A percentile compares a stretch with the other conserved stretches of the same genome.
Evolutionary conservation across 2,329 filamentous ascomycete genomes (phyloP).

Genomic region (Pyrenophora graminea): DNA sequence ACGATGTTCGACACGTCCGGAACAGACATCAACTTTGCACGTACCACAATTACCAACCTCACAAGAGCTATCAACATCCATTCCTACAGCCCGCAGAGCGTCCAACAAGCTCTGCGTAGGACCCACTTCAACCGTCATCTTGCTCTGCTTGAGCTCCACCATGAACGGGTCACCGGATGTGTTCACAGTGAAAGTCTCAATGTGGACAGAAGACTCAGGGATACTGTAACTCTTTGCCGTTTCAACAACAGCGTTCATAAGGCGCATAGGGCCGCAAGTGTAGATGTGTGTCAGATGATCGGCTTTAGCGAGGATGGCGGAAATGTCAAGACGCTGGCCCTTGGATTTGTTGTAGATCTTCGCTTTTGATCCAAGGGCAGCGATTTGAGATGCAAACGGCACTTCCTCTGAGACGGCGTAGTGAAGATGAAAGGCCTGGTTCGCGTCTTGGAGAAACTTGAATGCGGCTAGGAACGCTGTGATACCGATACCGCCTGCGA

Average conservation of each 20-base stretch:
- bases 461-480: conserved; percentile 65
- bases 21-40: conserved; percentile 47
- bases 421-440: conserved; percentile 58
- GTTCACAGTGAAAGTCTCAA: conserved; percentile 62
- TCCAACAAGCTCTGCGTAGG: conserved; percentile 50
- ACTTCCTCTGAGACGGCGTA: conserved; percentile 62
- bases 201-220: conserved; percentile 59
- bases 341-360: conserved; percentile 59
- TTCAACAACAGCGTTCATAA: conserved; percentile 58
- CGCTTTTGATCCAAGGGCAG: conserved; percentile 49
- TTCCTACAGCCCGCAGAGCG: conserved; percentile 47
- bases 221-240: conserved; percentile 53
- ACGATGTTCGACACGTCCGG: conserved; percentile 47
- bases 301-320: conserved; percentile 51
- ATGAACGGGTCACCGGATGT: conserved; percentile 64
- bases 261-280: conserved; percentile 62
- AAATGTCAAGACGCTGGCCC: conserved; percentile 59
- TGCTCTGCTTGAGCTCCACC: conserved; percentile 55
- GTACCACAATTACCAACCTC: conserved; percentile 53
- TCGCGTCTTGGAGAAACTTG: conserved; percentile 35
- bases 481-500: conserved; percentile 68
- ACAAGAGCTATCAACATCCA: conserved; percentile 52
- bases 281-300: conserved; percentile 63
- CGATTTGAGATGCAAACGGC: conserved; percentile 58
- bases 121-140: conserved; percentile 52